Base-by-base conservation (phyloP, 176 grass and related monocot species). In the Cymbopogon citratus region DNA sequence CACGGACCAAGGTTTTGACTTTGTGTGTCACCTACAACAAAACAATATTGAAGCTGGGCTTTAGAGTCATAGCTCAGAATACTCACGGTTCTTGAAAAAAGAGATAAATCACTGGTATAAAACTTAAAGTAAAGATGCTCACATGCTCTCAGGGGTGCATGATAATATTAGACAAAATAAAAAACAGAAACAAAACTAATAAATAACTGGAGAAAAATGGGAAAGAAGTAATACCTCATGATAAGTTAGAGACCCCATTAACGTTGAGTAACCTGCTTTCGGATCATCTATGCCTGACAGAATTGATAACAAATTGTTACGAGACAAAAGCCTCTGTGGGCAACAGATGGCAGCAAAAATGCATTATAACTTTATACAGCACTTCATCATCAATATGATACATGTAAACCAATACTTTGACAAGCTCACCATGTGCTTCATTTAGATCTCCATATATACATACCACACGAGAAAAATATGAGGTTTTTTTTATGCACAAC, bases 231-330 rank as follows among this genome's bases (percentile, higher is more conserved):
- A 44, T 85, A 94, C 94, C 89, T 92, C 51, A 77, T 24, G 62
- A 76, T 92, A 61, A 80, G 83, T 87, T 69, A 97, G 81, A 2
- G 90, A 97, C 73, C 87, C 85, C 90, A 94, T 92, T 77, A 97
- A 83, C 26, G 91, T 92, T 11, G 85, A 40, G 81, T 89, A 90
- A 73, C 35, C 68, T 56, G 59, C 71, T 35, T 69, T 48, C 65
- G 39, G 33, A 66, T 70, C 79, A 49, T 90, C 73, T 65, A 86
- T 71, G 73, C 77, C 90, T 94, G 85, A 77, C 69, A 91, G 39
- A 67, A 75, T 74, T 35, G 44, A 78, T 28, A 81, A 81, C 81
- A 61, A 81, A 70, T 19, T 59, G 62, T 81, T 65, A 85, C 34
- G 31, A 60, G 44, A 0, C 26, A 81, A 41, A 40, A 40, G 64